Evolutionary conservation across 768 basidiomycete species (phyloP).

Genomic region (Agrocybe chaxingu): DNA sequence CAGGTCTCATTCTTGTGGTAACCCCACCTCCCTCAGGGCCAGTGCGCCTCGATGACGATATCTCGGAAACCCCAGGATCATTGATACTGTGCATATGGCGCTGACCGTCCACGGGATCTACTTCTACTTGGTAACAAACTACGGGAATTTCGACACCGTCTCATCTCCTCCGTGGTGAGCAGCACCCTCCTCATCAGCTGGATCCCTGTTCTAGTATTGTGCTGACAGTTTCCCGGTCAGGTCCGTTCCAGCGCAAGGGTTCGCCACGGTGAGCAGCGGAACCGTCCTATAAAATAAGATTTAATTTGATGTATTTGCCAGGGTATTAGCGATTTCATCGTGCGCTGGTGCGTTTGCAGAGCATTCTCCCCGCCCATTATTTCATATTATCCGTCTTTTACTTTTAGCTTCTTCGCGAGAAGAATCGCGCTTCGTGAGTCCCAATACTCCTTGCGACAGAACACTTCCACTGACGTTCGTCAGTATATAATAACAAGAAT

Average conservation of each 20-base stretch:
- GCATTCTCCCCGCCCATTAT: no score
- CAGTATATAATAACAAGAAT: no score
- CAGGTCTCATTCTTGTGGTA: slow-evolving; percentile 1
- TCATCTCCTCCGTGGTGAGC: not conserved
- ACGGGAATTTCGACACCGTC: not conserved
- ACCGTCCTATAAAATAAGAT: no score
- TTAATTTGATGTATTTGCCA: not conserved
- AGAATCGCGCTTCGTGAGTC: not conserved
- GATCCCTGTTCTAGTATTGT: no score
- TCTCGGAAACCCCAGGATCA: not conserved
- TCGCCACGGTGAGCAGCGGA: not conserved
- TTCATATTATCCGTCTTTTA: not conserved
- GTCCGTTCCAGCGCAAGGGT: not conserved
- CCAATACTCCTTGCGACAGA: no score
- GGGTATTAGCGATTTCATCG: not conserved
- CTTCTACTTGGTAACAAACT: not conserved
- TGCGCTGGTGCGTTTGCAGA: not conserved
- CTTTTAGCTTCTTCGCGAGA: not conserved
- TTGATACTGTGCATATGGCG: slow-evolving; percentile 2
- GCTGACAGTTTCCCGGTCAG: not conserved
- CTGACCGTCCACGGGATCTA: slow-evolving; percentile 1
- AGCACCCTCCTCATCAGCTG: not conserved
- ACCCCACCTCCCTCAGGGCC: no score
- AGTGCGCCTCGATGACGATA: no score
- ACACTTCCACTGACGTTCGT: no score